Base-by-base conservation (phyloP, 139 green algal genomes). In the Micractinium sp. region DNA sequence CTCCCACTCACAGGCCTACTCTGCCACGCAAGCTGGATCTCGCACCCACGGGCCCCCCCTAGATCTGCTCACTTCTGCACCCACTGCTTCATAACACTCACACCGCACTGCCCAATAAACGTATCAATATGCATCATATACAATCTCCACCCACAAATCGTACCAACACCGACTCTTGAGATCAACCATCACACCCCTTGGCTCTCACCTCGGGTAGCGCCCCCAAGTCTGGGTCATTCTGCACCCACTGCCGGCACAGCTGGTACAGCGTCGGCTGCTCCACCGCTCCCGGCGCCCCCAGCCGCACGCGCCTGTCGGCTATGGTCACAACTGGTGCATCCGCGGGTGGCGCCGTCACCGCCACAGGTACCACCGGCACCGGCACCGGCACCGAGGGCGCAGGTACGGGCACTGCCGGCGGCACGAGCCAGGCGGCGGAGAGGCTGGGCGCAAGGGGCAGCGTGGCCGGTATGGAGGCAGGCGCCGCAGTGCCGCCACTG, bases 221-320 rank as follows among this genome's bases (percentile, higher is more conserved):
- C 3, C 36, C 67, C 27, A 90, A 36, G 53, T 90, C 87, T 39
- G 87, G 81, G 20, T 90, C 87, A 35, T 90, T 90, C 35, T 90
- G 87, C 80, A 88, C 87, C 87, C 87, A 90, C 56, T 88, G 87
- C n/a, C 87, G 81, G 69, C 87, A 90, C 69, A 86, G 71, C 38
- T 56, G 69, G 56, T 90, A 90, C 81, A 90, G 41, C 35, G 87
- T 84, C 25, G 71, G 81, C 53, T 87, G 81, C 71, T 90, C 87
- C 27, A 29, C 53, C 35, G 75, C 75, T 2, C 36, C 60, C 2
- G 60, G n/a, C 22, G 75, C 7, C 5, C 38, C 73, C 31, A 89
- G 23, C n/a, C 77, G 86, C 75, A 89, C 76, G 4, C 76, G 56
- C 33, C 86, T 53, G 56, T 85, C 86, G 27, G 39, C 66, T 13